A percentile compares a stretch with the other conserved stretches of the same genome.
These are phyloP conservation scores for Phytophthora citricola DNA, from an alignment of 352 stramenopile genomes.

Conservation along the genomic window DNA sequence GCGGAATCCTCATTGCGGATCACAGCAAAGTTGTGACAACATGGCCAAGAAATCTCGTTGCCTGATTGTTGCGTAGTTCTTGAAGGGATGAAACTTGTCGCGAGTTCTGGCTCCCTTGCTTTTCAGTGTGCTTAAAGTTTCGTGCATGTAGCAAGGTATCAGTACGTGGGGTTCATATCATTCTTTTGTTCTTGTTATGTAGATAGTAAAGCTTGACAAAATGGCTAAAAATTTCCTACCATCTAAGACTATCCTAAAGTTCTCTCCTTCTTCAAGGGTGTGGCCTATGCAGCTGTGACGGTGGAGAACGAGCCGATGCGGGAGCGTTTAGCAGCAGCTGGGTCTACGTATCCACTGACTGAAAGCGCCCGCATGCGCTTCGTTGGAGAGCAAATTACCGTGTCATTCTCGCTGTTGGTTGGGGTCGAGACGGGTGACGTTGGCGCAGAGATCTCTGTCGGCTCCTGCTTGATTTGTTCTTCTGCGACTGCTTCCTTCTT, in stretches of 20 bases:
- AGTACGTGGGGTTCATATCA: constrained; percentile 20
- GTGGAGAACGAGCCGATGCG: constrained; percentile 69
- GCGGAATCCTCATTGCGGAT: constrained; percentile 3
- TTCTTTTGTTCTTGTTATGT: constrained; percentile 29
- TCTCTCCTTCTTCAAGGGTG: constrained; percentile 10
- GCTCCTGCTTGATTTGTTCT: constrained; percentile 43
- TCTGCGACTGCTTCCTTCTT: constrained; percentile 22
- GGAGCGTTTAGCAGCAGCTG: constrained; percentile 65
- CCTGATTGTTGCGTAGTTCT: constrained; percentile 18
- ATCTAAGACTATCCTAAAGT: constrained; percentile 43
- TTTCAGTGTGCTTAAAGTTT: neutral
- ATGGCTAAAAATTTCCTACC: constrained; percentile 27
- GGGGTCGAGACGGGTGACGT: constrained; percentile 15
- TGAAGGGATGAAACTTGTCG: constrained; percentile 20
- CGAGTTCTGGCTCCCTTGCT: constrained; percentile 12
- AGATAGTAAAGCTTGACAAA: constrained; percentile 26
- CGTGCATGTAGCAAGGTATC: neutral
- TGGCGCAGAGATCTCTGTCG: constrained; percentile 27
- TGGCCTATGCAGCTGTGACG: constrained; percentile 39
- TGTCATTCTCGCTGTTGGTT: constrained; percentile 42
- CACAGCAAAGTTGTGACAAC: neutral
- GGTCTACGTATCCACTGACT: constrained; percentile 64
- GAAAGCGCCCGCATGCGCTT: constrained; percentile 81
- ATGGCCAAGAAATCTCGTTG: constrained; percentile 1
- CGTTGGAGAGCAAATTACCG: constrained; percentile 64